Evolutionary conservation across 2,329 filamentous ascomycete species (phyloP).

Genomic region (Colletotrichum spaethianum): DNA sequence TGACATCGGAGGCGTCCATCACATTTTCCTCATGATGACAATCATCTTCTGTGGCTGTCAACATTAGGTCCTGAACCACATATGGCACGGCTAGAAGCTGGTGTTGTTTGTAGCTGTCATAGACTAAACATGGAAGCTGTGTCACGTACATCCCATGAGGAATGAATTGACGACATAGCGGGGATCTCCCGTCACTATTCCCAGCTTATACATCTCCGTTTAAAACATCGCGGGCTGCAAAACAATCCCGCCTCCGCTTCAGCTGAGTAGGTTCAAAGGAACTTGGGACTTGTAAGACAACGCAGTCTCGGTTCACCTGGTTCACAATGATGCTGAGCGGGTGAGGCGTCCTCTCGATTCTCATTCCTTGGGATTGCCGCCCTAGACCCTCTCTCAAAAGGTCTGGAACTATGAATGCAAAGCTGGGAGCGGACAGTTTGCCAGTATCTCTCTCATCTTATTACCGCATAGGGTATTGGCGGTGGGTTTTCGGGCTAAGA

Average conservation of each 20-base stretch:
- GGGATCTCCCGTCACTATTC: not conserved
- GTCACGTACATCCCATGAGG: no score
- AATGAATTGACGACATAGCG: not conserved
- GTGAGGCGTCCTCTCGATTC: conserved; percentile 21
- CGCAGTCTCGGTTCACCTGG: not conserved
- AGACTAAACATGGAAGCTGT: not conserved
- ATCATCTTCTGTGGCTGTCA: not conserved
- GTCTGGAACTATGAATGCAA: not conserved
- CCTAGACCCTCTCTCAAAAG: not conserved
- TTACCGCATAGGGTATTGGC: not conserved
- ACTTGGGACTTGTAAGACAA: not conserved
- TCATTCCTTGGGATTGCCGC: not conserved
- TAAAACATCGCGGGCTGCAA: not conserved
- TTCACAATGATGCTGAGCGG: conserved; percentile 11
- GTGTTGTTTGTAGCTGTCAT: not conserved
- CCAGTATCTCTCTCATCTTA: not conserved
- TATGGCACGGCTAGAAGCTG: not conserved
- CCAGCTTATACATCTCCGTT: not conserved
- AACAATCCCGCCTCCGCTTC: not conserved
- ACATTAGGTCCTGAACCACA: not conserved
- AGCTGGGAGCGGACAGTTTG: conserved; percentile 18
- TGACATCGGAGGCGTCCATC: not conserved
- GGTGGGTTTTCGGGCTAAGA: not conserved
- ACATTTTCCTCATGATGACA: no score
- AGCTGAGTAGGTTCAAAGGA: conserved; percentile 4